A percentile compares a stretch with the other conserved stretches of the same genome.
Evolutionary conservation across 345 rosid genomes (phyloP).

Genomic region (Eutrema yunnanense): DNA sequence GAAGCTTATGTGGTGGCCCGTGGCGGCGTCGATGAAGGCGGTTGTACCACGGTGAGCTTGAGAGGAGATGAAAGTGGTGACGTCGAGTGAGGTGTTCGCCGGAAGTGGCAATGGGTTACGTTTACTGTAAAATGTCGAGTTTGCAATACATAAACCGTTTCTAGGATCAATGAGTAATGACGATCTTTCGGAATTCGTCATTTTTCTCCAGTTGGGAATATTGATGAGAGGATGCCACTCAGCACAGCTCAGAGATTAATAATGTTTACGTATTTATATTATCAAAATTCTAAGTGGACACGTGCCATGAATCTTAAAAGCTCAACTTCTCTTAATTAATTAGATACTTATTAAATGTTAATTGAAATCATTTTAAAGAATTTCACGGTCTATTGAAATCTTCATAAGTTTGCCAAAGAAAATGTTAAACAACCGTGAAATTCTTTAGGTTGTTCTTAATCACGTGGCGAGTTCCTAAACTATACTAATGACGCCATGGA

Average conservation of each 20-base stretch:
- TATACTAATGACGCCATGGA: neutral
- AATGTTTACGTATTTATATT: neutral
- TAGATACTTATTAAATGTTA: neutral
- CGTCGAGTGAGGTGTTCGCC: conserved; percentile 38
- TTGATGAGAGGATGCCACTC: neutral
- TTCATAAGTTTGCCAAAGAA: no score
- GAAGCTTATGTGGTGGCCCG: conserved; percentile 56
- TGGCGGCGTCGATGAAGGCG: conserved; percentile 73
- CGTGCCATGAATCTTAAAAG: neutral
- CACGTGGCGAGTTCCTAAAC: no score
- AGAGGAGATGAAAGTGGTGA: conserved; percentile 73
- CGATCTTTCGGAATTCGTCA: neutral
- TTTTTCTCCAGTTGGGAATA: neutral
- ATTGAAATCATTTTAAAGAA: neutral
- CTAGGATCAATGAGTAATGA: conserved; percentile 28
- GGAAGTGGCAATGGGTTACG: conserved; percentile 54
- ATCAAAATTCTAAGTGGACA: neutral
- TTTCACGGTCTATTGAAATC: neutral
- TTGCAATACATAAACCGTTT: conserved; percentile 55
- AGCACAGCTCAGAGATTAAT: neutral
- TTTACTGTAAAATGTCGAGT: conserved; percentile 64
- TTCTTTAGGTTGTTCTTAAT: no score
- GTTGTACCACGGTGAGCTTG: conserved; percentile 56
- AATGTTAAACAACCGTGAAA: no score
- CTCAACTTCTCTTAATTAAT: neutral